phyloP scores from a whole-genome alignment of 2,329 filamentous ascomycete species.

The Alternaria arborescens region DNA sequence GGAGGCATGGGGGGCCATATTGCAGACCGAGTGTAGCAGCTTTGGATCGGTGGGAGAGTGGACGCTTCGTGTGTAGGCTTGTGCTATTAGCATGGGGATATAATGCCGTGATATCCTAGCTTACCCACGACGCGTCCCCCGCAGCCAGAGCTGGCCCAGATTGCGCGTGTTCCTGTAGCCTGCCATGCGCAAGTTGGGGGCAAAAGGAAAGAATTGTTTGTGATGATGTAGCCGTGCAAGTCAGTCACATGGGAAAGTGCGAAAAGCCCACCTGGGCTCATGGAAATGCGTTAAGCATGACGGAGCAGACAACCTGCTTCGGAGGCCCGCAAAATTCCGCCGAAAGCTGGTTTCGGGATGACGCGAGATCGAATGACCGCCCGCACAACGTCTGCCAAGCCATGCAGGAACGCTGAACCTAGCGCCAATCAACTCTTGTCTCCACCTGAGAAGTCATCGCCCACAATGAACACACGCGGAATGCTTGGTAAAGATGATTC shows the following conservation, averaged over 20 bases:
- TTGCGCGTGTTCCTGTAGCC: slow-evolving; percentile 34
- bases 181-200: slow-evolving; percentile 30
- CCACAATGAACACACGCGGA: too few relatives aligned
- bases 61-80: slow-evolving; percentile 36
- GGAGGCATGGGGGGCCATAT: slow-evolving; percentile 42
- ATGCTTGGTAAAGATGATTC: too few relatives aligned
- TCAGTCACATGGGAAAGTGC: slow-evolving; percentile 8
- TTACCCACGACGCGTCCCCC: slow-evolving; percentile 41
- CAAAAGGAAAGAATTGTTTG: not conserved
- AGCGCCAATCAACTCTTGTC: not conserved
- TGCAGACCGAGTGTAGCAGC: slow-evolving; percentile 29
- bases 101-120: slow-evolving; percentile 7
- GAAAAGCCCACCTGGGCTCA: slow-evolving; percentile 30
- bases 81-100: slow-evolving; percentile 15
- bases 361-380: slow-evolving; percentile 21
- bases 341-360: slow-evolving; percentile 27
- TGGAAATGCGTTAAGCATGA: slow-evolving; percentile 41
- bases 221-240: slow-evolving; percentile 1
- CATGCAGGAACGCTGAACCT: slow-evolving; percentile 26
- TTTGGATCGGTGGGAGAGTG: slow-evolving; percentile 17
- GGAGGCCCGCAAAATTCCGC: slow-evolving; percentile 24
- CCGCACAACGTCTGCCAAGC: slow-evolving; percentile 31
- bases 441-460: not conserved
- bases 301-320: slow-evolving; percentile 26
- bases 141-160: slow-evolving; percentile 39